These are phyloP conservation scores for Karstenula rhodostoma DNA, from an alignment of 2,329 filamentous ascomycete species.

Conservation along the genomic window DNA sequence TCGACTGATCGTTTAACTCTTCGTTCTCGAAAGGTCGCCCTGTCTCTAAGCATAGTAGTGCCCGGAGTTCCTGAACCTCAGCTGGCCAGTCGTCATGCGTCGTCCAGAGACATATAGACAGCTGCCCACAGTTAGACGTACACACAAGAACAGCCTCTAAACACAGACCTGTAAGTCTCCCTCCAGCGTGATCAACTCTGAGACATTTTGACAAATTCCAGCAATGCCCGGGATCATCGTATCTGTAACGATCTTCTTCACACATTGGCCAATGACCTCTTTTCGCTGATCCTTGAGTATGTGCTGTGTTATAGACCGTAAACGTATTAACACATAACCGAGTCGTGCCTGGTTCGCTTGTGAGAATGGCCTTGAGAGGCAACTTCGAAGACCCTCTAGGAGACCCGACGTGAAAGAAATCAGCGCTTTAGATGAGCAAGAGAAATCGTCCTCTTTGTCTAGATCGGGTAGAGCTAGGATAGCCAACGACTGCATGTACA, in stretches of 20 bases:
- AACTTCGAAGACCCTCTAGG: conserved; percentile 29
- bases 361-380: conserved; percentile 24
- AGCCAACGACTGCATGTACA: conserved; percentile 38
- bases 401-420: conserved; percentile 29
- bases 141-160: background rate
- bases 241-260: conserved; percentile 21
- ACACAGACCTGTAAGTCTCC: conserved; percentile 45
- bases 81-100: conserved; percentile 35
- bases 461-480: conserved; percentile 19
- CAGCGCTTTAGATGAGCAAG: conserved; percentile 31
- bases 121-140: conserved; percentile 29
- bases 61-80: conserved; percentile 31
- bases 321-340: conserved; percentile 29
- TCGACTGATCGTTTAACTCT: conserved; percentile 32
- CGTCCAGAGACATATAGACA: conserved; percentile 46
- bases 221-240: conserved; percentile 28
- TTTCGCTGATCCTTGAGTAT: conserved; percentile 3
- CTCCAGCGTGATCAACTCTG: conserved; percentile 28
- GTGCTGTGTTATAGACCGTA: conserved; percentile 22
- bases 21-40: conserved; percentile 31
- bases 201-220: conserved; percentile 29
- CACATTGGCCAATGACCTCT: background rate
- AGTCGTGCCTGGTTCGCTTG: conserved; percentile 34
- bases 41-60: conserved; percentile 30
- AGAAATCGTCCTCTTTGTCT: conserved; percentile 14